Evolutionary conservation across 1,284 basidiomycete genomes (phyloP), one percentile per base, ranked within the genome.

Genomic region (Rhodotorula sp.): DNA sequence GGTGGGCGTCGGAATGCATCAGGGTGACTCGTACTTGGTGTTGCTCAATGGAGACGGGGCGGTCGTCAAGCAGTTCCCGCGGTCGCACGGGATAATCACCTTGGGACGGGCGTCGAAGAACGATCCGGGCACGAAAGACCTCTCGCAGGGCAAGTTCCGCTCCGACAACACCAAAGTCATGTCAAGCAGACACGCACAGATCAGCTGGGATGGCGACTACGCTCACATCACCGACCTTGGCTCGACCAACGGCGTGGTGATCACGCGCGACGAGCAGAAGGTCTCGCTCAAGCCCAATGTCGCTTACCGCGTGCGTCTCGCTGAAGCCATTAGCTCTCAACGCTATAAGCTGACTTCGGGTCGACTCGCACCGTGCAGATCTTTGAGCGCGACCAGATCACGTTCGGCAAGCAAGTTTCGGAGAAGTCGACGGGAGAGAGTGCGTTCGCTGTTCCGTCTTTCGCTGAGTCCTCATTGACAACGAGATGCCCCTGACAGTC

Each of bases 81-180:
- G 52, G 10, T 34, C 47, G 4, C 30, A 32, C 17, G 53, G 52
- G 1, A 1, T 32, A 2, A 36, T 70, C 48, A 8, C 17, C 19
- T 53, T 70, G 49, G 68, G 68, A 11, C 62, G 68, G 34, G 68
- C 51, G 1, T 22, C 46, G 10, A 59, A 36, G 30, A 44, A 47
- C 53, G 64, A 55, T 47, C 8, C 39, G 13, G 36, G 49, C 24
- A 62, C 62, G 4, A 22, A 36, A 22, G 64, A 62, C 32, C 64
- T 54, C 19, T 6, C 30, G 29, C 30, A 47, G 29, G 57, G 57
- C n/a, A 56, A 64, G 57, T 65, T 70, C 59, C 57, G 68, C 36
- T 53, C 29, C 13, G 44, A 48, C 36, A 47, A 47, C 39, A 66
- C 64, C 36, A 66, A 66, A 53, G 68, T 70, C 48, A 70, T 70